phyloP scores from a whole-genome alignment of 805 yeast species.

The Starmera dryadoides region DNA sequence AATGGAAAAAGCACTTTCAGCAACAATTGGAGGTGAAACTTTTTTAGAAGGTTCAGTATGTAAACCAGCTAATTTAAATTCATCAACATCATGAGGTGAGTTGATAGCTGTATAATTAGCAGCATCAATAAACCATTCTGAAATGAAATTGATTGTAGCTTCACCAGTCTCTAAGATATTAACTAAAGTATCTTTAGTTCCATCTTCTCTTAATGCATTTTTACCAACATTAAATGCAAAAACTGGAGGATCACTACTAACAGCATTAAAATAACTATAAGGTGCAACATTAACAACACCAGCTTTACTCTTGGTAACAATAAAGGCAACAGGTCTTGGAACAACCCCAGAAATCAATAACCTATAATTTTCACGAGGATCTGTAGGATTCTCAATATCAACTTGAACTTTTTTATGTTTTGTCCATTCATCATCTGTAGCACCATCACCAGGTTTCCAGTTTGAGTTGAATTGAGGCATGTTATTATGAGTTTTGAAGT shows the following conservation, averaged over 20 bases:
- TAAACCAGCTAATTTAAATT: slow-evolving; percentile 49
- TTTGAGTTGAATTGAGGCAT: slow-evolving; percentile 1
- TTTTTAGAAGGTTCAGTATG: slow-evolving; percentile 35
- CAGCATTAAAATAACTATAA: slow-evolving; percentile 46
- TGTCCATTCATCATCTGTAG: slow-evolving; percentile 21
- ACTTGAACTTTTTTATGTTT: slow-evolving; percentile 33
- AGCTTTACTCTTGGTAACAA: slow-evolving; percentile 36
- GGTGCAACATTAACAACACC: slow-evolving; percentile 51
- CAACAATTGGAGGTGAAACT: slow-evolving; percentile 51
- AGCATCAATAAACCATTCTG: slow-evolving; percentile 62
- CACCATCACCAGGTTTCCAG: slow-evolving; percentile 27
- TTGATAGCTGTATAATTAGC: slow-evolving; percentile 43
- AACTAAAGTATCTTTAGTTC: slow-evolving; percentile 39
- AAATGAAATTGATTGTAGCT: slow-evolving; percentile 46
- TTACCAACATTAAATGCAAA: slow-evolving; percentile 44
- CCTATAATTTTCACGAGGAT: slow-evolving; percentile 37
- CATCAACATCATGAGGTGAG: slow-evolving; percentile 44
- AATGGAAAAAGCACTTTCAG: slow-evolving; percentile 52
- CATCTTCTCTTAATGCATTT: slow-evolving; percentile 16
- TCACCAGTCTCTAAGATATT: slow-evolving; percentile 47
- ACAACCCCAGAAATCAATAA: slow-evolving; percentile 43
- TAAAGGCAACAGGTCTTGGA: slow-evolving; percentile 57
- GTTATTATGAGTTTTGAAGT: too few relatives aligned
- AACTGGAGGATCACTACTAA: slow-evolving; percentile 49
- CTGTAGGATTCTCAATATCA: slow-evolving; percentile 30